Conservation (phyloP, 108 stramenopile species). For the Schizochytrium sp. region DNA sequence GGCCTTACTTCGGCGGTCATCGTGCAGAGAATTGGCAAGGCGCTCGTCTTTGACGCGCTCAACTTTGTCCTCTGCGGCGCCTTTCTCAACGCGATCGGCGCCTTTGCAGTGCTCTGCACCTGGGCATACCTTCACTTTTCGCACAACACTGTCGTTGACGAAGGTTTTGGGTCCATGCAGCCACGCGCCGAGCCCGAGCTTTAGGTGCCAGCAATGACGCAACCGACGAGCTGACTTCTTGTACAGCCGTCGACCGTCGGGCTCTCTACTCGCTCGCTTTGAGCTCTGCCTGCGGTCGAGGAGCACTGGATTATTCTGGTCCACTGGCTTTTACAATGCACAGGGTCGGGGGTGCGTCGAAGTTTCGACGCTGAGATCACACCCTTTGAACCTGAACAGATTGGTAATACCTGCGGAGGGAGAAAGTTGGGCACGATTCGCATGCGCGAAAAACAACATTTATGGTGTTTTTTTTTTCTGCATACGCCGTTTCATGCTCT, state of each 20-base stretch:
- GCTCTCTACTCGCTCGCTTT: no score
- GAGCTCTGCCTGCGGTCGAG: no score
- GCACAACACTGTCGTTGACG: neutral
- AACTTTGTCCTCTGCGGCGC: neutral
- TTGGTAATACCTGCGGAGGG: neutral
- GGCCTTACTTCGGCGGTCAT: neutral
- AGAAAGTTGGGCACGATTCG: neutral
- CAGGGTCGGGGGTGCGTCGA: neutral
- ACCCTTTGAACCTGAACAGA: slow-evolving; percentile 7
- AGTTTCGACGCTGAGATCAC: neutral
- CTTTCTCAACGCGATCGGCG: neutral
- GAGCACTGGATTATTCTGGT: no score
- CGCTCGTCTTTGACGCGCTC: neutral
- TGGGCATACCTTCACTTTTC: neutral
- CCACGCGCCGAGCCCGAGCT: no score
- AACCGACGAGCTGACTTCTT: no score
- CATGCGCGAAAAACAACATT: neutral
- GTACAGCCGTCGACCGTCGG: no score
- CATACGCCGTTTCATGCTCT: no score
- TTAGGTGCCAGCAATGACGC: no score
- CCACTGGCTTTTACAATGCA: neutral
- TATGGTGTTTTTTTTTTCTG: neutral
- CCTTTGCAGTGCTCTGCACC: neutral
- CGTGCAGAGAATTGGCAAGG: neutral
- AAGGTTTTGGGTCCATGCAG: no score